phyloP scores from a whole-genome alignment of 768 basidiomycete species.

The Lentinula lateritia region DNA sequence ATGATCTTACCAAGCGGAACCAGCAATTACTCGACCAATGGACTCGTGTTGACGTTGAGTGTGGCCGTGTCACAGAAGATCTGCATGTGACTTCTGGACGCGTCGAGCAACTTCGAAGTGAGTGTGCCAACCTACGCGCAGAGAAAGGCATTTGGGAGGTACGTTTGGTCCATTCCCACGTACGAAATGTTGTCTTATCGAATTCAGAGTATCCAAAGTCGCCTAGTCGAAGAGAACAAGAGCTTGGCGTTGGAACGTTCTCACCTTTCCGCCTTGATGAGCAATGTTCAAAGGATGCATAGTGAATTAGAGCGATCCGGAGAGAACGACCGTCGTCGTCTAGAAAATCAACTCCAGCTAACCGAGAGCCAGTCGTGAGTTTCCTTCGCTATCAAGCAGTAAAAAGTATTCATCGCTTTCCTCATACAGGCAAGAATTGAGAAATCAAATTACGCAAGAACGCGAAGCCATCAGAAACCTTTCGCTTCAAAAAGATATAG shows the following conservation, averaged over 20 bases:
- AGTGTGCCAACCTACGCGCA: constrained; percentile 81
- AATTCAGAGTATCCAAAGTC: constrained; percentile 64
- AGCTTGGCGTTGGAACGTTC: constrained; percentile 75
- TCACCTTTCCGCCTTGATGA: constrained; percentile 81
- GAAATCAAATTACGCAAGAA: constrained; percentile 64
- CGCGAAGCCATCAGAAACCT: constrained; percentile 69
- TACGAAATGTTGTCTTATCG: constrained; percentile 8
- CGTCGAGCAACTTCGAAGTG: constrained; percentile 77
- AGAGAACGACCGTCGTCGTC: constrained; percentile 73
- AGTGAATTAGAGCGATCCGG: constrained; percentile 80
- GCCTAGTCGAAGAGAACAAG: constrained; percentile 84
- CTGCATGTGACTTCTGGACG: constrained; percentile 51
- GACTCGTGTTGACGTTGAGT: constrained; percentile 71
- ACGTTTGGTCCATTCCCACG: constrained; percentile 12
- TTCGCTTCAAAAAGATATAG: constrained; percentile 77
- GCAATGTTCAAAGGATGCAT: constrained; percentile 87
- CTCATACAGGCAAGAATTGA: constrained; percentile 60
- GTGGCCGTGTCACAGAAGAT: constrained; percentile 63
- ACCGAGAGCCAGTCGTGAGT: constrained; percentile 75
- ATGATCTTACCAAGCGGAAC: constrained; percentile 62
- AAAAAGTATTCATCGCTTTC: neutral
- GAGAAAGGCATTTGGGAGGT: constrained; percentile 96
- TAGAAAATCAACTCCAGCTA: constrained; percentile 76
- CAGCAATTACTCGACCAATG: constrained; percentile 70
- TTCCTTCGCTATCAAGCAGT: neutral